phyloP scores from a whole-genome alignment of 768 basidiomycete genomes.

The Hortiboletus flavorubellus region DNA sequence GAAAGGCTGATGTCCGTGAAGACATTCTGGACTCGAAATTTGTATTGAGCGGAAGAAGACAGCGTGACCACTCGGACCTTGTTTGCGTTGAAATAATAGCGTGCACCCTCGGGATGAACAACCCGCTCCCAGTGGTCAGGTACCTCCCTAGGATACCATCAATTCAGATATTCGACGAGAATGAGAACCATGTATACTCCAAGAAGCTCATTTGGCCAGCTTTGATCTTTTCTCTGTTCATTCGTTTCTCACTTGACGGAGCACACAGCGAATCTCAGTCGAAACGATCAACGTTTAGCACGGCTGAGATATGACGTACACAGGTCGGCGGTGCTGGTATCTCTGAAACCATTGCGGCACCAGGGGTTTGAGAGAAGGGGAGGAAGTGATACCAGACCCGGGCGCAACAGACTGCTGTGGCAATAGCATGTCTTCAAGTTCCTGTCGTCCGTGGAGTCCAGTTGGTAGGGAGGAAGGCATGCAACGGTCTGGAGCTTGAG shows the following conservation, averaged over 20 bases:
- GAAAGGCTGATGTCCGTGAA: neutral
- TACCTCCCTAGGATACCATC: neutral
- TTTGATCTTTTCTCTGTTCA: neutral
- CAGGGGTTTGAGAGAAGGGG: neutral
- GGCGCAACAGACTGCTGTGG: neutral
- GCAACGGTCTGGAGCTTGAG: too few relatives aligned
- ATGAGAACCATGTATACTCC: neutral
- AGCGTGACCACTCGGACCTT: neutral
- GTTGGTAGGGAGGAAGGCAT: neutral
- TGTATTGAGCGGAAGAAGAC: neutral
- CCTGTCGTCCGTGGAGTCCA: neutral
- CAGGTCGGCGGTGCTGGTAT: neutral
- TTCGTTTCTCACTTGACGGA: neutral
- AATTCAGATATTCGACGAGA: neutral
- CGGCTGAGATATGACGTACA: neutral
- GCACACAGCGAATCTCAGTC: neutral
- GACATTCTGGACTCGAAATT: neutral
- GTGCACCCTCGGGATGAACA: neutral
- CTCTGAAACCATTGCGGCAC: neutral
- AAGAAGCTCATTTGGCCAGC: neutral
- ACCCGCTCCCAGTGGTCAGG: neutral
- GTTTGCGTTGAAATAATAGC: neutral
- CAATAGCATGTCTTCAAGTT: too few relatives aligned
- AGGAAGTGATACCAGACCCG: neutral
- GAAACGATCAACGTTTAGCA: neutral